phyloP scores from a whole-genome alignment of 202 grass and related monocot genomes.

The Schoenoplectus triqueter region DNA sequence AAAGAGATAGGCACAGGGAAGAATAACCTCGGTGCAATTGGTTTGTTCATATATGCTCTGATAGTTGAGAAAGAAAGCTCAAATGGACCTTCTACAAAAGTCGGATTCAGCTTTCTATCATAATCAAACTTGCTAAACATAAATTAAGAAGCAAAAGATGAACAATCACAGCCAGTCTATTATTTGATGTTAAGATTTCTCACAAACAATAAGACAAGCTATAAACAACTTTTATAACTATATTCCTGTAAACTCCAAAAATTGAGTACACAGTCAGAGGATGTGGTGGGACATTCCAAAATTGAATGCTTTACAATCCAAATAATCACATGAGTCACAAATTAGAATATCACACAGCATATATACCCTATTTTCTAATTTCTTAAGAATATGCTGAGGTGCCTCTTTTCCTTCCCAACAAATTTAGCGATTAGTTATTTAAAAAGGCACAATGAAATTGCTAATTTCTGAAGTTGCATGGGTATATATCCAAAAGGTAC shows the following conservation, averaged over 20 bases:
- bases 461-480: not conserved
- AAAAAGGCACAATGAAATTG: not conserved
- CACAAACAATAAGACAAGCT: not conserved
- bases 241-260: not conserved
- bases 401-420: constrained; percentile 11
- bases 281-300: not conserved
- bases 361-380: not conserved
- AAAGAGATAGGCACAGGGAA: constrained; percentile 22
- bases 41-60: constrained; percentile 76
- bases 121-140: constrained; percentile 99
- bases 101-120: constrained; percentile 88
- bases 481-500: constrained; percentile 11
- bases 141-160: constrained; percentile 60
- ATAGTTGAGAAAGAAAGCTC: constrained; percentile 90
- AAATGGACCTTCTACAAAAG: constrained; percentile 89
- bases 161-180: constrained; percentile 12
- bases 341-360: not conserved
- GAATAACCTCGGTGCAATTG: constrained; percentile 83
- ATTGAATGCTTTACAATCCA: not conserved
- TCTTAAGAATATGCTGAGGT: constrained; percentile 26
- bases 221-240: not conserved
- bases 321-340: not conserved
- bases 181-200: constrained; percentile 16
- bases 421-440: not conserved
- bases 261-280: not conserved